These are phyloP conservation scores for Nicotiana noctiflora DNA, from an alignment of 257 asterid genomes.

Conservation along the genomic window DNA sequence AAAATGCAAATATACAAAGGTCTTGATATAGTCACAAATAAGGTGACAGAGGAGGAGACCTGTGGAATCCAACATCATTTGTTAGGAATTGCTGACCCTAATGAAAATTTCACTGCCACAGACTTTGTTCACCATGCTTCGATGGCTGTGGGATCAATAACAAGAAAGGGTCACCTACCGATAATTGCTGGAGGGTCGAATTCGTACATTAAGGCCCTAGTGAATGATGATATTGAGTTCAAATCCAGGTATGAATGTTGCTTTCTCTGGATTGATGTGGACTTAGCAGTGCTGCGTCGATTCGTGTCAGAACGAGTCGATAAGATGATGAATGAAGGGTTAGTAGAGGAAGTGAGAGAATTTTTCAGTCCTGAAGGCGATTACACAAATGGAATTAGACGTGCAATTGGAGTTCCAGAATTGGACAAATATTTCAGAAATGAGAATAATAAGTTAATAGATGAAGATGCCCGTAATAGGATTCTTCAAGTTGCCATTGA, in stretches of 20 bases:
- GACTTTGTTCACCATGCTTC: conserved; percentile 60
- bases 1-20: conserved; percentile 75
- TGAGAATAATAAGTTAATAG: conserved; percentile 4
- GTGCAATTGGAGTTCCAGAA: conserved; percentile 79
- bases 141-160: conserved; percentile 31
- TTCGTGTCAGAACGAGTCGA: conserved; percentile 61
- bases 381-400: conserved; percentile 49
- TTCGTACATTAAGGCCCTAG: conserved; percentile 56
- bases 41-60: conserved; percentile 54
- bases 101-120: conserved; percentile 38
- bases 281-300: conserved; percentile 32
- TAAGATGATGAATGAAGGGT: conserved; percentile 51
- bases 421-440: conserved; percentile 41
- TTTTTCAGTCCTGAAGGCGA: conserved; percentile 46
- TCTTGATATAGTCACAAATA: conserved; percentile 48
- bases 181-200: conserved; percentile 86
- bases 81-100: conserved; percentile 44
- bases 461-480: conserved; percentile 5
- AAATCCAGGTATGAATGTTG: conserved; percentile 49
- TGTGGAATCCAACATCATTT: conserved; percentile 64
- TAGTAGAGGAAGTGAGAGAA: conserved; percentile 50
- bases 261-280: conserved; percentile 65
- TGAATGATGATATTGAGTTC: conserved; percentile 36
- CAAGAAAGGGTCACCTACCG: conserved; percentile 39
- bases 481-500: conserved; percentile 37